A percentile compares a stretch with the other conserved stretches of the same genome.
These are phyloP conservation scores for Umbelopsis isabellina DNA, from an alignment of 192 early-diverging fungal species.

Conservation along the genomic window DNA sequence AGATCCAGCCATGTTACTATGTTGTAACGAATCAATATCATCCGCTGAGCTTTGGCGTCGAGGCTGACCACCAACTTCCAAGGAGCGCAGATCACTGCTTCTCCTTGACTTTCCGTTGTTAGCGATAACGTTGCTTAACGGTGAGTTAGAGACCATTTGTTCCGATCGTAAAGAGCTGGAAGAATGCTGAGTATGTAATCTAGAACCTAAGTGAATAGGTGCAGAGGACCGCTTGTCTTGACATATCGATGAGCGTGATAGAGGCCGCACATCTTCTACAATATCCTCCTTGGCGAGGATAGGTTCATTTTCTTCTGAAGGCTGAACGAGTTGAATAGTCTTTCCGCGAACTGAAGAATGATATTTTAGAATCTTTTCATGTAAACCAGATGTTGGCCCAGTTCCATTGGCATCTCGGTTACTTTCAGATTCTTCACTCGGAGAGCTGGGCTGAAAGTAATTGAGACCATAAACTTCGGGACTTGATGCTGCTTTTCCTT, in stretches of 20 bases:
- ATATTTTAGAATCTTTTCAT: constrained; percentile 7
- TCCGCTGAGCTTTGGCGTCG: background rate
- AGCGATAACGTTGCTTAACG: background rate
- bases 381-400: too few relatives aligned
- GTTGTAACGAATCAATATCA: background rate
- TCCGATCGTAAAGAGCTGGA: constrained; percentile 1
- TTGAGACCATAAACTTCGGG: constrained; percentile 18
- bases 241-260: background rate
- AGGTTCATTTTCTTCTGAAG: background rate
- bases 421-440: constrained; percentile 8
- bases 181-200: background rate
- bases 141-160: background rate
- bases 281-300: background rate
- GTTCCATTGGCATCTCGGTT: background rate
- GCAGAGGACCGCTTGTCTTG: background rate
- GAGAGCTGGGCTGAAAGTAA: constrained; percentile 25
- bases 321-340: constrained; percentile 4
- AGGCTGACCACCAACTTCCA: background rate
- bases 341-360: constrained; percentile 30
- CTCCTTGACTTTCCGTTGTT: constrained; percentile 1
- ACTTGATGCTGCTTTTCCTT: background rate
- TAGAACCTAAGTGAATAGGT: background rate
- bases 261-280: background rate
- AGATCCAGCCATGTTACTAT: background rate
- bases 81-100: constrained; percentile 9